Percentiles rank a stretch among this genome's conserved stretches.
These are phyloP conservation scores for Carex parvula DNA, from an alignment of 176 grass and related monocot species.

Conservation along the genomic window DNA sequence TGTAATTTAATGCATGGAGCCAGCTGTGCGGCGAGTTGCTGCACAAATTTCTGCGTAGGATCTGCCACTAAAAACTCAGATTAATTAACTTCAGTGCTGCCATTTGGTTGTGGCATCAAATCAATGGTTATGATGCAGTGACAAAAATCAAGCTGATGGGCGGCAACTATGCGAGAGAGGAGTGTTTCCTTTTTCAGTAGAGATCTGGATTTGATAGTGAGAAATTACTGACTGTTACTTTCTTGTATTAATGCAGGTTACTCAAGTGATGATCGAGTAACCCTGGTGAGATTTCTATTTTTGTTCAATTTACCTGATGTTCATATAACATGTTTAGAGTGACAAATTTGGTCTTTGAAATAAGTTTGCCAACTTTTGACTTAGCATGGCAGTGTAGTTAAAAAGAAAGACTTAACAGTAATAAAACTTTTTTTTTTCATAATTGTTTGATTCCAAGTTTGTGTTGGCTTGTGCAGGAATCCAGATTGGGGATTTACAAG, in stretches of 20 bases:
- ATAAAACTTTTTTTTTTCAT: not conserved
- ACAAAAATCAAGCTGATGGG: not conserved
- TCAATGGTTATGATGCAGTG: not conserved
- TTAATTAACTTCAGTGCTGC: not conserved
- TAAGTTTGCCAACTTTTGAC: not conserved
- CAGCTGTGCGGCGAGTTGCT: not conserved
- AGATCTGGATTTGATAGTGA: conserved; percentile 15
- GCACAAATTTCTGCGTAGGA: not conserved
- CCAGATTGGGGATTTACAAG: conserved; percentile 18
- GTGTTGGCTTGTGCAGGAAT: conserved; percentile 30
- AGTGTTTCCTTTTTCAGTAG: not conserved
- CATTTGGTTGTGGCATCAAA: not conserved
- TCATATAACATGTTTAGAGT: not conserved
- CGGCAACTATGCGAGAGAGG: not conserved
- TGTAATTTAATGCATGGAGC: not conserved
- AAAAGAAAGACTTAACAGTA: not conserved
- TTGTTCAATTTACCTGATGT: not conserved
- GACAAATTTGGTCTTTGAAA: not conserved
- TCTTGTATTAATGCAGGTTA: conserved; percentile 12
- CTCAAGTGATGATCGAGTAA: conserved; percentile 22
- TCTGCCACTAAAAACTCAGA: not conserved
- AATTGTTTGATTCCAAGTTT: not conserved
- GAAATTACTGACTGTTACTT: conserved; percentile 17
- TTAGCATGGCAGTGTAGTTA: not conserved
- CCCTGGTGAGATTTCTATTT: conserved; percentile 14